Evolutionary conservation across 352 stramenopile genomes (phyloP), one percentile per base, ranked within the genome.

Genomic region (Phytophthora sp.): DNA sequence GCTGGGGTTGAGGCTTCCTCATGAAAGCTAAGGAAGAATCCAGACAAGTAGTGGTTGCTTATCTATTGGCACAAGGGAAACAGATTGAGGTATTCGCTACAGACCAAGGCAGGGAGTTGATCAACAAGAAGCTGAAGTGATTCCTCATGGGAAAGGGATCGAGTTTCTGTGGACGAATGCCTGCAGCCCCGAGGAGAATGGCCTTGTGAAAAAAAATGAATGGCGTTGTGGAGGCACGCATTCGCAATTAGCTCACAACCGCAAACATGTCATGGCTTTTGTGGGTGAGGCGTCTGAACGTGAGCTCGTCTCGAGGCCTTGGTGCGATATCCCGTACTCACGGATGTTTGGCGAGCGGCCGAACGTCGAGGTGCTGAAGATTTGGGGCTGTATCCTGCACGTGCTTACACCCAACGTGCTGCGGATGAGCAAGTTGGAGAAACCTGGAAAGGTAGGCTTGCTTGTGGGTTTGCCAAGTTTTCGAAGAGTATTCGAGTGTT

Each of bases 141-240:
- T 63, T 63, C 44, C 44, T 56, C 44, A 35, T 30, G 56, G 44
- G 31, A 44, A 31, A 56, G 23, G 44, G 2, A 63, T 56, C 15
- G 44, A 56, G 31, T 63, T 56, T 45, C 33, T 33, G 2, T 56
- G 56, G 56, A 56, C 56, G 31, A 56, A 63, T 50, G 33, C 56
- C 21, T 63, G 56, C 23, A 56, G 44, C 20, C 56, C 56, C 0
- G 44, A 63, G 24, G 56, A 56, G 5, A 63, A 63, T n/a, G 56
- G 44, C 13, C 44, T 63, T 24, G 56, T 63, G 1, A 24, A 56
- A 16, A n/a, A 56, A 50, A n/a, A 63, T 56, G 31, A 49, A 56
- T 35, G 30, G 30, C 13, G 21, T 41, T 18, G 11, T 55, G 30
- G 11, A 31, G 30, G 31, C 56, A 2, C 44, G 56, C 1, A 8